Conservation (phyloP, 331 rosid genomes). For the Erythrophleum ivorense region DNA sequence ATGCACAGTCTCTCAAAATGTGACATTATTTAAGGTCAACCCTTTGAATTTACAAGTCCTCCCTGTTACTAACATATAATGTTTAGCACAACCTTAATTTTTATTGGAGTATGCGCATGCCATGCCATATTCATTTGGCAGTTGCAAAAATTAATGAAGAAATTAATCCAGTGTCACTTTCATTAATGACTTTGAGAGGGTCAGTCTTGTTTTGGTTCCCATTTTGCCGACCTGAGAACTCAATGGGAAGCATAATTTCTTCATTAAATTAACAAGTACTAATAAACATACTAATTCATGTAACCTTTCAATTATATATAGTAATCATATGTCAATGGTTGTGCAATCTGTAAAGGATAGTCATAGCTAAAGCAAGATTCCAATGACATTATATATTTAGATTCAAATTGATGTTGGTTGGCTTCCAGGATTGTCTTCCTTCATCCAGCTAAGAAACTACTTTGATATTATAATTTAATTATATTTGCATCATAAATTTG, state of each 20-base stretch:
- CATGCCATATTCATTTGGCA: neutral
- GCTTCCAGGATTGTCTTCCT: constrained; percentile 15
- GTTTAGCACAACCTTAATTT: too few relatives aligned
- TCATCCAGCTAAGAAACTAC: constrained; percentile 8
- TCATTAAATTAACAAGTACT: neutral
- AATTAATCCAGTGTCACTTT: constrained; percentile 38
- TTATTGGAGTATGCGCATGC: constrained; percentile 1
- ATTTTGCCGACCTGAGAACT: constrained; percentile 28
- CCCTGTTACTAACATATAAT: too few relatives aligned
- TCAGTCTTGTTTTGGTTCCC: constrained; percentile 7
- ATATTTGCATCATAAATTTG: neutral
- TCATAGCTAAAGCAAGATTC: neutral
- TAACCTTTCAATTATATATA: neutral
- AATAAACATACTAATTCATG: neutral
- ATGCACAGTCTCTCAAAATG: neutral
- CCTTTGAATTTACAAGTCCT: neutral
- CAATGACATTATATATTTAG: neutral
- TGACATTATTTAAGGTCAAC: neutral
- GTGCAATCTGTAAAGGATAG: neutral
- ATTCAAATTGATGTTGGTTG: neutral
- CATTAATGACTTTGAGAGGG: constrained; percentile 17
- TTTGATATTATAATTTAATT: neutral
- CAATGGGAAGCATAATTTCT: constrained; percentile 24
- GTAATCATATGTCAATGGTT: neutral
- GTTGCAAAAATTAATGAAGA: neutral